phyloP scores from a whole-genome alignment of 2,329 filamentous ascomycete species.

The Exophiala oligosperma region DNA sequence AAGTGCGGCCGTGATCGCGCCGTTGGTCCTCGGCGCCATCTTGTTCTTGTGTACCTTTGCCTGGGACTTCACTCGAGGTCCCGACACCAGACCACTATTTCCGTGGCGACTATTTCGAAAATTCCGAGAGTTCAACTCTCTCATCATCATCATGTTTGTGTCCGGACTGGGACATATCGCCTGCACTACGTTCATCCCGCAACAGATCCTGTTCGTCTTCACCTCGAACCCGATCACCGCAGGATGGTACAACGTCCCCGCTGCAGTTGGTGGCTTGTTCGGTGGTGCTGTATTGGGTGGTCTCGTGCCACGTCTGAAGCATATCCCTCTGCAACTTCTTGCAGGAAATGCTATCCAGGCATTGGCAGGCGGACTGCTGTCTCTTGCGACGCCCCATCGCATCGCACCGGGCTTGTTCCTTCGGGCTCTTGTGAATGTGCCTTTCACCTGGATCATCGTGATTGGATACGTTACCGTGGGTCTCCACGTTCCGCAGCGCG shows the following conservation, averaged over 20 bases:
- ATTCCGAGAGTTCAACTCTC: constrained; percentile 3
- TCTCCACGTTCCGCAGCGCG: constrained; percentile 2
- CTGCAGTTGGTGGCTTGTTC: background rate
- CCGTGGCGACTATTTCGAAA: constrained; percentile 1
- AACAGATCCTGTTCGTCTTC: constrained; percentile 1
- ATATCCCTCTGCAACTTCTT: constrained; percentile 2
- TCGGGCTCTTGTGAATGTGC: background rate
- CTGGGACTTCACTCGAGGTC: constrained; percentile 35
- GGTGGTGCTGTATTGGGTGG: background rate
- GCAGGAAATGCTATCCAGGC: constrained; percentile 3
- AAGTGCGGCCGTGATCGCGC: constrained; percentile 37
- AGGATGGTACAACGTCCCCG: constrained; percentile 3
- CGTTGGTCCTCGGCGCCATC: constrained; percentile 41
- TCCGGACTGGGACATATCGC: constrained; percentile 1
- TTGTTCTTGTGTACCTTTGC: constrained; percentile 38
- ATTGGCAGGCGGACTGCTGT: background rate
- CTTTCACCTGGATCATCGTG: constrained; percentile 3
- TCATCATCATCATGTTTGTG: constrained; percentile 1
- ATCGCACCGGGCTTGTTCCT: background rate
- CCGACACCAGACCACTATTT: background rate
- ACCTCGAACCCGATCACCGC: constrained; percentile 2
- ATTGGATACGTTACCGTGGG: constrained; percentile 1
- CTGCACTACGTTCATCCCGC: constrained; percentile 1
- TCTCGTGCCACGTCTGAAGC: constrained; percentile 1
- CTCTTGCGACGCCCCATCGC: background rate